Evolutionary conservation across 441 rosid genomes (phyloP).

Genomic region (Monsonia emarginata): DNA sequence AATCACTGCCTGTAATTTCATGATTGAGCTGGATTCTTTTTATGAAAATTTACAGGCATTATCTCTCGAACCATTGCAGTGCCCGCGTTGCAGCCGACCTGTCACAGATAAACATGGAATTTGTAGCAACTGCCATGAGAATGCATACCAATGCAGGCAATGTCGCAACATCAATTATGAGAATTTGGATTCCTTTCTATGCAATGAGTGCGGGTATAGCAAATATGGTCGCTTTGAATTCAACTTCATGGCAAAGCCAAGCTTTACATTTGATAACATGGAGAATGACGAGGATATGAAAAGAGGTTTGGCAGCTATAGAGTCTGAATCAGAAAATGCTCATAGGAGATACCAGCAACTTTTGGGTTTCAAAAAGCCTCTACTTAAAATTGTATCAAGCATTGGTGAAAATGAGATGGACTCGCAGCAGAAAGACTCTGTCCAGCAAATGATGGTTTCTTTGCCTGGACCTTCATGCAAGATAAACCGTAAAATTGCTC

Average conservation of each 20-base stretch:
- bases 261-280: constrained; percentile 96
- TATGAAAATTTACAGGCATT: constrained; percentile 99
- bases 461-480: constrained; percentile 98
- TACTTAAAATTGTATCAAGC: constrained; percentile 97
- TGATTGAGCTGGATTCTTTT: constrained; percentile 99
- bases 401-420: constrained; percentile 99
- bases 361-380: constrained; percentile 97
- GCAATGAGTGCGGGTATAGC: constrained; percentile 99
- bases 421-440: constrained; percentile 97
- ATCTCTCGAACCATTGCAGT: constrained; percentile 96
- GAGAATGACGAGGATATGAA: constrained; percentile 99
- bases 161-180: constrained; percentile 99
- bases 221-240: constrained; percentile 99
- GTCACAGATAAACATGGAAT: constrained; percentile 99
- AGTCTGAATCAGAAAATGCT: constrained; percentile 99
- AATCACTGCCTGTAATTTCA: constrained; percentile 98
- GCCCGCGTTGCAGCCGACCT: constrained; percentile 99
- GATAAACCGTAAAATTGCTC: constrained; percentile 97
- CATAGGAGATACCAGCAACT: constrained; percentile 99
- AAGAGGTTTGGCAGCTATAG: constrained; percentile 97
- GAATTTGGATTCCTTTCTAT: constrained; percentile 95
- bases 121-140: constrained; percentile 98
- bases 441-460: constrained; percentile 99
- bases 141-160: constrained; percentile 99
- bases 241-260: constrained; percentile 99